Conservation (phyloP, 1,139 yeast genomes). For the Yamadazyma spencermartinsiae region DNA sequence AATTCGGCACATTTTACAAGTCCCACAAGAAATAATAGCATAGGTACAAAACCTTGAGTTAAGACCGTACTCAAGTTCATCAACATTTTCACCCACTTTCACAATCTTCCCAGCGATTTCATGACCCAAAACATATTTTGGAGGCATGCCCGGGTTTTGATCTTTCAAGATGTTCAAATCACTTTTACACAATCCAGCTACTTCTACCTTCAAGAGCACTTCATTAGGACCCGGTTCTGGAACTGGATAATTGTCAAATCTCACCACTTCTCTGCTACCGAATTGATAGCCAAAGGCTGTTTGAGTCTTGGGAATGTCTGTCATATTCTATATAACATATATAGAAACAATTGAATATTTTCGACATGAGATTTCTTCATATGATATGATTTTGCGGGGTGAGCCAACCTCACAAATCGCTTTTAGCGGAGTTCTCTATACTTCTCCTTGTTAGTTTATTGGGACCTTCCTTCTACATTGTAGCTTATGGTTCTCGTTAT, state of each 20-base stretch:
- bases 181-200: constrained; percentile 54
- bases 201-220: constrained; percentile 48
- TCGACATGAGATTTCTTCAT: too few relatives aligned
- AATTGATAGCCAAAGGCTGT: constrained; percentile 27
- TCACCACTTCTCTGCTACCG: constrained; percentile 22
- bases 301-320: constrained; percentile 21
- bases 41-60: constrained; percentile 41
- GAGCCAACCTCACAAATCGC: too few relatives aligned
- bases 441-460: too few relatives aligned
- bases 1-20: constrained; percentile 40
- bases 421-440: too few relatives aligned
- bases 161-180: constrained; percentile 48
- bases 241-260: constrained; percentile 34
- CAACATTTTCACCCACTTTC: constrained; percentile 36
- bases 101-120: constrained; percentile 55
- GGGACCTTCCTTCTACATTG: too few relatives aligned
- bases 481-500: too few relatives aligned
- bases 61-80: constrained; percentile 24
- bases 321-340: not conserved
- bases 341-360: too few relatives aligned
- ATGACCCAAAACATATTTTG: constrained; percentile 53
- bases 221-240: constrained; percentile 36
- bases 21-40: constrained; percentile 45
- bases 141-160: constrained; percentile 16
- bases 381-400: too few relatives aligned